Conservation (phyloP, 176 grass and related monocot species). For the Alopecurus myosuroides region DNA sequence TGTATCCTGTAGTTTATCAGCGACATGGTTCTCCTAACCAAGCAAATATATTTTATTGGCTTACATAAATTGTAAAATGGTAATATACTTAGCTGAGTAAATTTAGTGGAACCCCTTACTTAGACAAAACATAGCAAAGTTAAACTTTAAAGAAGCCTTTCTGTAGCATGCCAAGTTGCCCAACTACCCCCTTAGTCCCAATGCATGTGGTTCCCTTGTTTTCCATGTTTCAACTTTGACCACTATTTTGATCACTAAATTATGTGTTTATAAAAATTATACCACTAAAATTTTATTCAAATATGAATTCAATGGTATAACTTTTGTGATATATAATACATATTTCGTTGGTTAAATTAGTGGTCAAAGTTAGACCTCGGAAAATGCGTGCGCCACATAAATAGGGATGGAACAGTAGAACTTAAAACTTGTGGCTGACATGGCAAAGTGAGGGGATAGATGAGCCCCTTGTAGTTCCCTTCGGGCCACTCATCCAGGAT, state of each 20-base stretch:
- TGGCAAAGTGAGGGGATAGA: not conserved
- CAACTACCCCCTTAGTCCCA: not conserved
- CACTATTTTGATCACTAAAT: too few relatives aligned
- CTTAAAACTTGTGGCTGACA: not conserved
- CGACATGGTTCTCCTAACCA: not conserved
- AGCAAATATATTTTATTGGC: not conserved
- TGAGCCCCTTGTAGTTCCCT: not conserved
- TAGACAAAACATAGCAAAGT: not conserved
- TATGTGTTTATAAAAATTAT: too few relatives aligned
- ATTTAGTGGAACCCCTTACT: not conserved
- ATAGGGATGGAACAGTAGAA: not conserved
- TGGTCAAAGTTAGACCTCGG: too few relatives aligned
- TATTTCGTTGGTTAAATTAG: too few relatives aligned
- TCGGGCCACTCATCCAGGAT: not conserved
- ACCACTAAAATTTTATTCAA: too few relatives aligned
- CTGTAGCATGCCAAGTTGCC: not conserved
- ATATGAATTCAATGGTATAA: too few relatives aligned
- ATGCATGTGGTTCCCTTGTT: too few relatives aligned
- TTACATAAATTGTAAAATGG: not conserved
- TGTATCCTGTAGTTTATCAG: not conserved
- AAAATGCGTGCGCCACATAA: too few relatives aligned
- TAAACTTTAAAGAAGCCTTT: not conserved
- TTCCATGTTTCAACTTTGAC: too few relatives aligned
- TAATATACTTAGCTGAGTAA: not conserved
- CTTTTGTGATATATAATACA: too few relatives aligned